Base-by-base conservation (phyloP, 352 stramenopile genomes). In the Phytophthora aleatoria region DNA sequence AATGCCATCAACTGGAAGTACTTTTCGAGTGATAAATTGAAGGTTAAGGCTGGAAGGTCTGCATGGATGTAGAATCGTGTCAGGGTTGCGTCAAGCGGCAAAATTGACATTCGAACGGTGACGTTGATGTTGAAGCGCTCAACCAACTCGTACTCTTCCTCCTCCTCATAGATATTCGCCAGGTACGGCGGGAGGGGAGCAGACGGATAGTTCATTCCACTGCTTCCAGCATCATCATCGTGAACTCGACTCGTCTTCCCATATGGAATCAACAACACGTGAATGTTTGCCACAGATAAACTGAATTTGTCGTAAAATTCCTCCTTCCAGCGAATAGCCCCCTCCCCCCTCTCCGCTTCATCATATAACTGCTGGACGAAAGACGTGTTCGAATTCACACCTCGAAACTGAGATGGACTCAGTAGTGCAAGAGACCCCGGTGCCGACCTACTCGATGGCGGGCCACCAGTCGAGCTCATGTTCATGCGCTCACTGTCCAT, bases 291-390 rank as follows among this genome's bases (percentile, higher is more conserved):
- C 42, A 96, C 63, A 4, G 83, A 86, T 20, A 95, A 70, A 24
- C 79, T 90, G 63, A 96, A 96, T 67, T 95, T 96, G 73, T 96
- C 88, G 61, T 96, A 96, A 53, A 96, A 96, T 45, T 95, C 88
- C 66, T 96, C 88, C 50, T 96, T 96, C 88, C 88, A 96, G 16
- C 85, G 88, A 62, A 94, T 90, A 6, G 86, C 85, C 0, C 85
- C 84, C 70, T 96, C 85, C 24, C 87, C 88, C 64, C 76, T 83
- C 48, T 96, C 88, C 2, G 83, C 85, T 70, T 96, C 88, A 65
- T 96, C 88, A 44, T 91, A 94, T 10, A 96, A 48, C 41, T 96
- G 88, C 61, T 91, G 90, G 28, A 92, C 84, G 31, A 96, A 96
- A 8, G 81, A 91, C 35, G 83, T 92, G 45, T 72, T 77, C 6